phyloP scores from a whole-genome alignment of 768 basidiomycete genomes.

The Cyclocybe cylindracea region DNA sequence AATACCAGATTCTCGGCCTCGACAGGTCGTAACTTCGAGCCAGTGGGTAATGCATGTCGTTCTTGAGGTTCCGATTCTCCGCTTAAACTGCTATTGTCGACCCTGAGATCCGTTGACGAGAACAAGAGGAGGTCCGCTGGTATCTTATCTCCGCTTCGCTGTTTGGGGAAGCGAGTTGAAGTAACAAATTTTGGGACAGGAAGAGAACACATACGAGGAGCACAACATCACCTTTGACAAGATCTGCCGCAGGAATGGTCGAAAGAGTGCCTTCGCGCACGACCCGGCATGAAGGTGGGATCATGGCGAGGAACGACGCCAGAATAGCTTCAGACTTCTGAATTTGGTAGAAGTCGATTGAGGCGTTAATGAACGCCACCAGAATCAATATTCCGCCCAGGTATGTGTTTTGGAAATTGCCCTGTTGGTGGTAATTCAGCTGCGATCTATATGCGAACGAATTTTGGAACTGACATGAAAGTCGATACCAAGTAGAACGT shows the following conservation, averaged over 20 bases:
- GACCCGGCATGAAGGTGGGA: conserved; percentile 67
- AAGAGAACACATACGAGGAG: conserved; percentile 46
- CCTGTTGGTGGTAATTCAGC: conserved; percentile 28
- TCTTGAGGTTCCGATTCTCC: conserved; percentile 75
- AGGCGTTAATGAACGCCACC: conserved; percentile 69
- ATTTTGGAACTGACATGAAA: conserved; percentile 44
- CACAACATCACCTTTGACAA: conserved; percentile 70
- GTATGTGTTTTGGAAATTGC: conserved; percentile 66
- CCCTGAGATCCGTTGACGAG: conserved; percentile 61
- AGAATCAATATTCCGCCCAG: conserved; percentile 68
- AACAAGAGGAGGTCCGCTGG: conserved; percentile 68
- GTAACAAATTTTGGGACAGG: background rate
- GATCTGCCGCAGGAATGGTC: conserved; percentile 57
- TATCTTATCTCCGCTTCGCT: conserved; percentile 72
- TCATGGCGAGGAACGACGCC: conserved; percentile 73
- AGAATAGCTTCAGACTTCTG: conserved; percentile 76
- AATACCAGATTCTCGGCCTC: conserved; percentile 73
- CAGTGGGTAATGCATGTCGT: conserved; percentile 46
- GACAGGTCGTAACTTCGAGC: conserved; percentile 48
- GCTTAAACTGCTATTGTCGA: conserved; percentile 71
- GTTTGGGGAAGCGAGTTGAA: conserved; percentile 7
- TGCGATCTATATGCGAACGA: conserved; percentile 5
- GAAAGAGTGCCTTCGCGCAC: conserved; percentile 57
- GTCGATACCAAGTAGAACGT: conserved; percentile 61
- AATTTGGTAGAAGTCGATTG: conserved; percentile 71